Percentiles rank a stretch among this genome's conserved stretches.
Conservation (phyloP, 257 asterid genomes). For the Solanum lignicaule region DNA sequence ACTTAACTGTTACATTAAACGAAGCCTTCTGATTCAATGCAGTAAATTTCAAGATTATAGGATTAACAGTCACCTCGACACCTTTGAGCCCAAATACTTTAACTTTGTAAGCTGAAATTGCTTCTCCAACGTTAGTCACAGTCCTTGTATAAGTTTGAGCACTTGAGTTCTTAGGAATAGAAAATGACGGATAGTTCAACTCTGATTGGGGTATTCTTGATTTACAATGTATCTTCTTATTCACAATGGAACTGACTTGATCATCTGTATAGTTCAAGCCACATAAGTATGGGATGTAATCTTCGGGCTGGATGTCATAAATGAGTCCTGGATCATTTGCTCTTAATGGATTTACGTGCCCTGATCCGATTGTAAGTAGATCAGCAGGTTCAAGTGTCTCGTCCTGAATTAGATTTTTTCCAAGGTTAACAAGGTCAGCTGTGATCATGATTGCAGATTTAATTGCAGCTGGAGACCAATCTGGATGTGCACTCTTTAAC, state of each 20-base stretch:
- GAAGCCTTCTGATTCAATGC: too few relatives aligned
- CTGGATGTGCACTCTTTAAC: not conserved
- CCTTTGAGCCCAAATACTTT: too few relatives aligned
- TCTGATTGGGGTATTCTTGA: not conserved
- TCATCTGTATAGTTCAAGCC: constrained; percentile 1
- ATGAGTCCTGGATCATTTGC: constrained; percentile 12
- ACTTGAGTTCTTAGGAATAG: not conserved
- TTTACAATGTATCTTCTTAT: not conserved
- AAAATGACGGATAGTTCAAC: constrained; percentile 13
- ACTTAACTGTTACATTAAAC: too few relatives aligned
- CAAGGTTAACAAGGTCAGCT: not conserved
- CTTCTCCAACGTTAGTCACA: too few relatives aligned
- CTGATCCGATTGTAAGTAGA: not conserved
- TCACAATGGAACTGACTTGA: not conserved
- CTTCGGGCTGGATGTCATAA: not conserved
- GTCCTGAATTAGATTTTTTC: not conserved
- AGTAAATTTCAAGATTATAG: too few relatives aligned
- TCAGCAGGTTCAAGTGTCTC: not conserved
- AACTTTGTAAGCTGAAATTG: too few relatives aligned
- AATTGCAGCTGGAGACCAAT: not conserved
- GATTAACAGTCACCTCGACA: too few relatives aligned
- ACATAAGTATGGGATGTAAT: not conserved
- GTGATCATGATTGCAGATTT: not conserved
- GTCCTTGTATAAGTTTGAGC: too few relatives aligned
- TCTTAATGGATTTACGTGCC: constrained; percentile 8